These are phyloP conservation scores for Datura wrightii DNA, from an alignment of 257 asterid genomes.

Conservation along the genomic window DNA sequence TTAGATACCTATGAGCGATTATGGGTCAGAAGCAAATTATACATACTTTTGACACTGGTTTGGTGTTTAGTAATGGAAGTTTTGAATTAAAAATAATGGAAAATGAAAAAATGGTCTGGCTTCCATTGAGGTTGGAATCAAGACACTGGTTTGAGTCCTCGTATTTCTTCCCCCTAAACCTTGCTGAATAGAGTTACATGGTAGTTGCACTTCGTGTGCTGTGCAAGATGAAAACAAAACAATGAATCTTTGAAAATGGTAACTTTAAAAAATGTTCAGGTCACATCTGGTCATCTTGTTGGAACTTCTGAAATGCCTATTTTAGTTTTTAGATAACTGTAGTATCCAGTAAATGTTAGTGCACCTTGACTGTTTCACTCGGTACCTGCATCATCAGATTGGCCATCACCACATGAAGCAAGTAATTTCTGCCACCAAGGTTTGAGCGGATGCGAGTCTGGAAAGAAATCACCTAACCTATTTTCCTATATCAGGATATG, in stretches of 20 bases:
- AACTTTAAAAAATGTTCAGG: neutral
- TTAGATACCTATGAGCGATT: neutral
- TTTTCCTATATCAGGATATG: neutral
- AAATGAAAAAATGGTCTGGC: neutral
- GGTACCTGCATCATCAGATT: neutral
- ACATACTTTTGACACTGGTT: neutral
- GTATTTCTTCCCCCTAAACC: neutral
- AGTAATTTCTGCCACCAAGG: neutral
- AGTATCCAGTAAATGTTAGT: neutral
- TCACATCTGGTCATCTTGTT: conserved; percentile 14
- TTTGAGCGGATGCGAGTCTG: neutral
- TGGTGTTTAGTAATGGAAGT: neutral
- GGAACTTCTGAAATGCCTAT: conserved; percentile 1
- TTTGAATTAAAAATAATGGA: neutral
- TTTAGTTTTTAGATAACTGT: neutral
- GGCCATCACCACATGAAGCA: neutral
- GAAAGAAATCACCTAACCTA: conserved; percentile 3
- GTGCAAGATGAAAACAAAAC: neutral
- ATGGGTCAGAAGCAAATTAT: conserved; percentile 11
- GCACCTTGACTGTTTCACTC: neutral
- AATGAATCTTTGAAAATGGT: neutral
- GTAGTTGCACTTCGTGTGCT: neutral
- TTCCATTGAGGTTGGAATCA: neutral
- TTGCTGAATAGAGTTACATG: neutral
- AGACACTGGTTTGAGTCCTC: neutral